Evolutionary conservation across 164 flowering plant genomes (phyloP).

Genomic region (Nelumbo lutea): DNA sequence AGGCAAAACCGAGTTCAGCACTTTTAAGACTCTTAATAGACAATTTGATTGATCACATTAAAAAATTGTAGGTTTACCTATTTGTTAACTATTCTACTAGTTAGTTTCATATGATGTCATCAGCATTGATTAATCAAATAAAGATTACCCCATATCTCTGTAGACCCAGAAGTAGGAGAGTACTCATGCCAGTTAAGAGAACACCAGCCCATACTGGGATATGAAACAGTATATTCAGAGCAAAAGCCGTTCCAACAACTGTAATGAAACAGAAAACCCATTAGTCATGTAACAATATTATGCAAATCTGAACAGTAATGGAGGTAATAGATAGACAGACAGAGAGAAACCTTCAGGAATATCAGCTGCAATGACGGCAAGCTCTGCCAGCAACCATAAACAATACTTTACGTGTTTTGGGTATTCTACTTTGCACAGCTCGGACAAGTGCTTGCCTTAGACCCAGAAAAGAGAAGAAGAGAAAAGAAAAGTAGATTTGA

Average conservation of each 20-base stretch:
- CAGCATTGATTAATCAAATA: too few relatives aligned
- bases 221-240: conserved; percentile 62
- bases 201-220: conserved; percentile 86
- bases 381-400: conserved; percentile 82
- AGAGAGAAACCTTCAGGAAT: conserved; percentile 73
- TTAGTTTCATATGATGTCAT: too few relatives aligned
- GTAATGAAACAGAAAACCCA: conserved; percentile 11
- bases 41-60: too few relatives aligned
- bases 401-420: conserved; percentile 53
- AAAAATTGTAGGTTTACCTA: too few relatives aligned
- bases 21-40: too few relatives aligned
- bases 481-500: too few relatives aligned
- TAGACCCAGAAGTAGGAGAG: conserved; percentile 72
- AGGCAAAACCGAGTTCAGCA: too few relatives aligned
- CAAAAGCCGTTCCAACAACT: conserved; percentile 96
- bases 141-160: conserved; percentile 73
- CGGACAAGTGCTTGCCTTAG: conserved; percentile 69
- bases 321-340: not conserved
- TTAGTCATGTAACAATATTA: not conserved
- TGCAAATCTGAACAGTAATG: not conserved
- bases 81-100: too few relatives aligned
- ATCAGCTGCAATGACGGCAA: conserved; percentile 87
- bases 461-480: not conserved
- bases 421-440: conserved; percentile 62
- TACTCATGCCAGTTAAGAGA: conserved; percentile 70